Evolutionary conservation across 441 rosid genomes (phyloP), one percentile per base, ranked within the genome.

Genomic region (Pelargonium myrrhifolium): DNA sequence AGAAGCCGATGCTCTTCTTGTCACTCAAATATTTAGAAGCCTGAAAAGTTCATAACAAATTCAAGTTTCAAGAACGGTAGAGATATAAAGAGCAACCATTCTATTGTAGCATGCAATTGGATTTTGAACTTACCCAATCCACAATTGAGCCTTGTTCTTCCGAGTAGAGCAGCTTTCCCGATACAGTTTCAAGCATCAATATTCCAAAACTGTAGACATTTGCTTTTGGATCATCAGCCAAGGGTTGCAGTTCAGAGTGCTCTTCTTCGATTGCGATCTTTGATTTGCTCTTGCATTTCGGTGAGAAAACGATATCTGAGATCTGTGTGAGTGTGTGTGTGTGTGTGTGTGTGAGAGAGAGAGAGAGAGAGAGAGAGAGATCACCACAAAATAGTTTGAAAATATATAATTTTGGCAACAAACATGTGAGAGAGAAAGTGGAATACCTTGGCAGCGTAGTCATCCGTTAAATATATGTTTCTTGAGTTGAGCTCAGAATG

Each of bases 401-500:
- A 31, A 31, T 15, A 71, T n/a, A n/a, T n/a, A n/a, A 64, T 2
- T 14, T 22, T 22, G 6, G 14, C 49, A 6, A 10, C 9, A 12
- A 42, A 42, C 49, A 10, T 42, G 45, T 40, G 2, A 1, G 14
- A 10, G 49, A 42, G 14, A 42, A 42, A 42, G 49, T 42, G 49
- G 7, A 21, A 9, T 64, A 85, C 89, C 93, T 92, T 92, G 9
- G 94, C 87, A 42, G 97, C 96, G 64, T 86, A 89, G 70, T 92
- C 97, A 69, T 92, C 94, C 0, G 97, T 87, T 53, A 89, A 73
- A 70, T 62, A 78, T 75, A 92, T 72, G 4, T 71, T 11, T 14
- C 31, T 62, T n/a, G 94, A 81, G 73, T 31, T 68, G 68, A 92
- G 67, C 61, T 68, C 65, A 59, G 80, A 45, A 68, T 84, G 96